Conservation (phyloP, 176 grass and related monocot species). For the Microstegium vimineum region DNA sequence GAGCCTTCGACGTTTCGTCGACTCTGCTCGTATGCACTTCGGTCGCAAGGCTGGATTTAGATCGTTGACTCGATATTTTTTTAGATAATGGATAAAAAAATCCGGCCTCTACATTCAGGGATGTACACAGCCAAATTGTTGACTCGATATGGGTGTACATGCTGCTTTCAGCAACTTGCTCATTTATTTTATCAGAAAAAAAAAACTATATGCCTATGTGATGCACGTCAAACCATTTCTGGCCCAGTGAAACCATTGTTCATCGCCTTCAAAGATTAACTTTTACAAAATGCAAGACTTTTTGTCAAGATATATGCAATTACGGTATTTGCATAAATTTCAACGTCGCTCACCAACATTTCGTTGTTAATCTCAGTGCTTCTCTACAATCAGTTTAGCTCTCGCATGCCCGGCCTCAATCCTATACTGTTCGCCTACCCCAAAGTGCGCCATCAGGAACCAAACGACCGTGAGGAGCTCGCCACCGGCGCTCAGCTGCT, state of each 20-base stretch:
- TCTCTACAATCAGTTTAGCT: conserved; percentile 41
- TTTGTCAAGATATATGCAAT: neutral
- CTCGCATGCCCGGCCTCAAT: conserved; percentile 51
- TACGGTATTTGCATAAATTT: neutral
- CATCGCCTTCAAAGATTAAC: neutral
- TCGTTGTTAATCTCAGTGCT: conserved; percentile 24
- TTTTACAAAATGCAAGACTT: neutral
- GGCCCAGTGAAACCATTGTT: neutral
- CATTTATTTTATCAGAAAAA: too few relatives aligned
- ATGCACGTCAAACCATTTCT: neutral
- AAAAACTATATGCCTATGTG: neutral
- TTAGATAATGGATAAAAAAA: too few relatives aligned
- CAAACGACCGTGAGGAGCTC: conserved; percentile 67
- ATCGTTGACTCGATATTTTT: too few relatives aligned
- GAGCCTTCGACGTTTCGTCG: too few relatives aligned
- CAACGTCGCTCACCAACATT: neutral
- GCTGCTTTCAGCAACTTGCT: neutral
- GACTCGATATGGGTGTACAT: neutral
- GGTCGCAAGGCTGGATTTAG: too few relatives aligned
- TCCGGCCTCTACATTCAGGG: too few relatives aligned
- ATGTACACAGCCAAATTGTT: too few relatives aligned
- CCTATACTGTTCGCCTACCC: conserved; percentile 40
- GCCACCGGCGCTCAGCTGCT: conserved; percentile 58
- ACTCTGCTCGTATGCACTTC: too few relatives aligned
- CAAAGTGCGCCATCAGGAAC: conserved; percentile 51